Evolutionary conservation across 768 basidiomycete species (phyloP), one percentile per base, ranked within the genome.

Genomic region (Tricholoma saponaceum): DNA sequence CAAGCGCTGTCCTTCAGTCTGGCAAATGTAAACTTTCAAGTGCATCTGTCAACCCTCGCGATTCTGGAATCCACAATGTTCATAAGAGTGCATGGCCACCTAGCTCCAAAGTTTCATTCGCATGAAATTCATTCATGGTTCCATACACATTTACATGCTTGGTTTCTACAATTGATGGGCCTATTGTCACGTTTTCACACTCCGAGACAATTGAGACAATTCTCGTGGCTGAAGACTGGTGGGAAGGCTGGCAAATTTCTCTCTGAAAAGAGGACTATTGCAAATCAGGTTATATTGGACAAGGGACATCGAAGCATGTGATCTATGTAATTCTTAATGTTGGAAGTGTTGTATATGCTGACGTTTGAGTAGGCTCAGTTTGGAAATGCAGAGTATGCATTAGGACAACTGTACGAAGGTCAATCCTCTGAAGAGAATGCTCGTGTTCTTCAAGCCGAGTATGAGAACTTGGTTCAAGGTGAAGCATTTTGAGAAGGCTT

Each of bases 381-480:
- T 37, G 54, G 52, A 10, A 28, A 46, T 43, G 22, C 18, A 8
- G 64, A 67, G 25, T 63, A 67, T 53, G 63, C 58, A 23, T 25
- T 67, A 4, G 59, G 37, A 0, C 63, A 64, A 54, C 8, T 13
- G 5, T 55, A 60, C 26, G 39, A 13, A 0, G 28, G 28, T 28
- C 47, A 44, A 18, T 23, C 30, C 28, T 22, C 16, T n/a, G 13
- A 39, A 5, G 52, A 53, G 28, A 54, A 54, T 51, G 14, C 9
- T 5, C 2, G n/a, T 3, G 55, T 60, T 35, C 59, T 66, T 2
- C 6, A 6, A 5, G 60, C 46, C 20, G 62, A 66, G 49, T 55
- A 55, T 58, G 56, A 55, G 7, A 64, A 64, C 41, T 51, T 66
- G 22, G 12, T 54, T 10, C 23, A 60, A 25, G 60, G 64, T 2